Evolutionary conservation across 352 stramenopile species (phyloP).

Genomic region (Saprolegnia diclina): DNA sequence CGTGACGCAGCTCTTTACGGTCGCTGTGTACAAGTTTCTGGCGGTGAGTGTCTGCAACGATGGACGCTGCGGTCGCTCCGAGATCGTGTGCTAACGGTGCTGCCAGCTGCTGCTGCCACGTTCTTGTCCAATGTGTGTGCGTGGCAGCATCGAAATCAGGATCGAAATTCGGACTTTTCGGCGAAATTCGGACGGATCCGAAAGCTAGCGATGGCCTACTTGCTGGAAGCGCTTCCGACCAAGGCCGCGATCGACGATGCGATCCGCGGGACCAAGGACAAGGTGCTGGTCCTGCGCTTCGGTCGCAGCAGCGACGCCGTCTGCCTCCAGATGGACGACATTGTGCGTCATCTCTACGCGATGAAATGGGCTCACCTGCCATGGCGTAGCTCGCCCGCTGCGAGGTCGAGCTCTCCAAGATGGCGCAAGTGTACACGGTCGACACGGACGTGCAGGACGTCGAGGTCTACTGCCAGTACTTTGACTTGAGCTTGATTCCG

Average conservation of each 20-base stretch:
- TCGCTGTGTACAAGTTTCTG: no score
- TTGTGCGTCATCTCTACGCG: conserved; percentile 39
- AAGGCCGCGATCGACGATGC: conserved; percentile 70
- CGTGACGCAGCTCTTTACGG: no score
- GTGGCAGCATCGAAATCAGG: no score
- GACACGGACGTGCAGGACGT: conserved; percentile 52
- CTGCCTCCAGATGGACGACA: conserved; percentile 80
- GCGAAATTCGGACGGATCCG: no score
- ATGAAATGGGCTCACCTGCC: not conserved
- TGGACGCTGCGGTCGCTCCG: no score
- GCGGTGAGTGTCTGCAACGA: no score
- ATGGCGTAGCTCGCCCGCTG: conserved; percentile 54
- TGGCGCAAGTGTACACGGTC: conserved; percentile 67
- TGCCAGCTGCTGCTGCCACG: no score
- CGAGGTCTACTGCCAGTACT: conserved; percentile 83
- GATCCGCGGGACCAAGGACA: conserved; percentile 72
- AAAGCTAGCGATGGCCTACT: conserved; percentile 42
- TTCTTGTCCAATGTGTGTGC: no score
- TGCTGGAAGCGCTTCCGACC: conserved; percentile 55
- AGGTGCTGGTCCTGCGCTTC: conserved; percentile 79
- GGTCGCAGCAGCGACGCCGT: conserved; percentile 52
- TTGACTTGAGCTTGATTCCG: conserved; percentile 82
- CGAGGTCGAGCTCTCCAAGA: conserved; percentile 69
- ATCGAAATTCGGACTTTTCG: no score
- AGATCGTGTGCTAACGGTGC: no score